A percentile compares a stretch with the other conserved stretches of the same genome.
Evolutionary conservation across 768 basidiomycete genomes (phyloP).

Genomic region (Mycena leptocephala): DNA sequence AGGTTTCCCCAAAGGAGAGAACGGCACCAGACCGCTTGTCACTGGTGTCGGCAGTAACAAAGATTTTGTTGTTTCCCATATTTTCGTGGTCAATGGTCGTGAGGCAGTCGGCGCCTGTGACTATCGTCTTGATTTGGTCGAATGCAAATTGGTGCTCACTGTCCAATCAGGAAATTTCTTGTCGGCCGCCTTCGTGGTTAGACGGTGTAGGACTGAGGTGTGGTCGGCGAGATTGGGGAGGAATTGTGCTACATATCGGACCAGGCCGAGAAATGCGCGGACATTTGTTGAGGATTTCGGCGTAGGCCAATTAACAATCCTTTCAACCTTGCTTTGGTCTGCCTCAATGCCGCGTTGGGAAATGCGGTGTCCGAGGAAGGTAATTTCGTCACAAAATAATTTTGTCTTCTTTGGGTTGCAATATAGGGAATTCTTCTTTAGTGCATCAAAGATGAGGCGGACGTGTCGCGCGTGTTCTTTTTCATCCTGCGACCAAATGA

Average conservation of each 20-base stretch:
- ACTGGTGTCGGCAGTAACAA: conserved; percentile 48
- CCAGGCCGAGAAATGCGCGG: conserved; percentile 50
- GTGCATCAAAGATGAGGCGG: conserved; percentile 33
- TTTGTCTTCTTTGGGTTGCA: conserved; percentile 40
- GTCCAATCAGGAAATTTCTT: conserved; percentile 44
- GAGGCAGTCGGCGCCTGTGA: conserved; percentile 39
- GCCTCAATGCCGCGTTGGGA: conserved; percentile 43
- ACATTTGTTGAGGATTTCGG: conserved; percentile 47
- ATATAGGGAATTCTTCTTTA: conserved; percentile 39
- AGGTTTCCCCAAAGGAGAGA: conserved; percentile 43
- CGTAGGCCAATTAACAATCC: conserved; percentile 48
- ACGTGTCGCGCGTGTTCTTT: conserved; percentile 52
- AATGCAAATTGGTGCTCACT: conserved; percentile 41
- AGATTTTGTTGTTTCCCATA: conserved; percentile 49
- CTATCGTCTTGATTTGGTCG: conserved; percentile 45
- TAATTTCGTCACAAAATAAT: conserved; percentile 1
- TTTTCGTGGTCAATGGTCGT: conserved; percentile 51
- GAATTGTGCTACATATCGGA: conserved; percentile 47
- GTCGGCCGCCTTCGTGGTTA: conserved; percentile 47
- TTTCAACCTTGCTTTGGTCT: conserved; percentile 42
- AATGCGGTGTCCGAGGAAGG: conserved; percentile 49
- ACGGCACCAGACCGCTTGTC: conserved; percentile 45
- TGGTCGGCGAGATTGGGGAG: conserved; percentile 48
- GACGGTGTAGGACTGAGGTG: conserved; percentile 41
- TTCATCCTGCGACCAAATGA: conserved; percentile 58